These are phyloP conservation scores for Termitomyces bulborhizus DNA, from an alignment of 768 basidiomycete genomes.

Conservation along the genomic window DNA sequence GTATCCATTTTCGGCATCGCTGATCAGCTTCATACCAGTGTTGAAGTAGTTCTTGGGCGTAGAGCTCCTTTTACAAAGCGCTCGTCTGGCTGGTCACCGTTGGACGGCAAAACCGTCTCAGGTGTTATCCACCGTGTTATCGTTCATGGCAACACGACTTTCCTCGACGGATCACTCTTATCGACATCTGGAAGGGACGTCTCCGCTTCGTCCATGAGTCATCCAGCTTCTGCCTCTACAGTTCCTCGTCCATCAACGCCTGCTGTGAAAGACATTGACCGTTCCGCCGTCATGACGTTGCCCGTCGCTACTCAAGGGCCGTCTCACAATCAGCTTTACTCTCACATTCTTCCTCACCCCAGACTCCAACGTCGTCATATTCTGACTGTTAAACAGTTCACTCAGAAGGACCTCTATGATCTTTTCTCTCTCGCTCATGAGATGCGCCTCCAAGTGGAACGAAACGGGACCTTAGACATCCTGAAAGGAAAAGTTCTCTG, in stretches of 20 bases:
- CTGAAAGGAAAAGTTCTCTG: constrained; percentile 88
- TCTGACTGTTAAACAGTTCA: constrained; percentile 91
- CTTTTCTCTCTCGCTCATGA: constrained; percentile 94
- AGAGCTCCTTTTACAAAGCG: constrained; percentile 48
- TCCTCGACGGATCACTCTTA: constrained; percentile 77
- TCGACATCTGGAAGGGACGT: constrained; percentile 65
- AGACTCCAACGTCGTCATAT: constrained; percentile 93
- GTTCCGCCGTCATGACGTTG: constrained; percentile 22
- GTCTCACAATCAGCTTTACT: constrained; percentile 31
- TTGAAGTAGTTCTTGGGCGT: constrained; percentile 90
- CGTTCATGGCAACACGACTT: constrained; percentile 82
- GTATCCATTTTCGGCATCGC: constrained; percentile 86
- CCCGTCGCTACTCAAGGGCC: constrained; percentile 25
- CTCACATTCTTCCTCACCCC: constrained; percentile 60
- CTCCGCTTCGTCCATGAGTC: constrained; percentile 52
- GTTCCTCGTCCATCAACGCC: constrained; percentile 16
- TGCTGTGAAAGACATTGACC: constrained; percentile 24
- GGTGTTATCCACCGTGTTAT: constrained; percentile 89
- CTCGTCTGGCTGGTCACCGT: constrained; percentile 73
- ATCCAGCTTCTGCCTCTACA: constrained; percentile 17
- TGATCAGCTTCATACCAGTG: constrained; percentile 79
- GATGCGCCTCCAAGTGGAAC: constrained; percentile 94
- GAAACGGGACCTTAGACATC: constrained; percentile 82
- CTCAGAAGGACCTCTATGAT: constrained; percentile 82
- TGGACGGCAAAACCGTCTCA: constrained; percentile 52